Evolutionary conservation across 768 basidiomycete genomes (phyloP), one percentile per base, ranked within the genome.

Genomic region (Mycena galericulata): DNA sequence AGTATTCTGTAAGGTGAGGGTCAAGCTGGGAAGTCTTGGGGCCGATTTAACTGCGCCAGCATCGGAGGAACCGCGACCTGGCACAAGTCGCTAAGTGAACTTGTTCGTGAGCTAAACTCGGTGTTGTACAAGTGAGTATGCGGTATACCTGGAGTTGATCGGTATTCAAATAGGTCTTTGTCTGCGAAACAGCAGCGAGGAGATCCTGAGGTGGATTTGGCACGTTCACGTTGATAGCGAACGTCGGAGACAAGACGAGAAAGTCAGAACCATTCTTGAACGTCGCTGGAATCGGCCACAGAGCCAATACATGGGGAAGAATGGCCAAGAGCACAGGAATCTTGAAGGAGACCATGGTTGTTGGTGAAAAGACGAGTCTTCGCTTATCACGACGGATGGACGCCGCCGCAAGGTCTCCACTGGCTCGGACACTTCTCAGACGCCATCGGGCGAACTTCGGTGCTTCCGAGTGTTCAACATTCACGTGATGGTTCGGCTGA

Each of bases 11-110:
- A 89, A 79, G 12, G 80, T 78, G 51, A 92, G 68, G n/a, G 76
- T 79, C 40, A 92, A 79, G 26, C 76, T 75, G 5, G 79, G 71
- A 18, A 92, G 76, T 1, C 76, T 73, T 26, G 79, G 79, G 1
- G 89, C 89, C 14, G 71, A 71, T 22, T 62, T 62, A 65, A 89
- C 67, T 10, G 76, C 75, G 10, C 60, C 51, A 0, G 76, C 80
- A 72, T 90, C 87, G 9, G 79, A 81, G 3, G 84, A 76, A 3
- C 90, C 90, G 53, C 90, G 88, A 18, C 88, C 88, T 27, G 88
- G 83, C 38, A 87, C 82, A 43, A 93, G 86, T 15, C 88, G 80
- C 66, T 72, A 6, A 57, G 26, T 14, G 49, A 32, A 46, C 63
- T 17, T 32, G 20, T 41, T 54, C 20, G 51, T 20, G 4, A 15